Evolutionary conservation across 139 green algal genomes (phyloP).

Genomic region (Chlorella sp.): DNA sequence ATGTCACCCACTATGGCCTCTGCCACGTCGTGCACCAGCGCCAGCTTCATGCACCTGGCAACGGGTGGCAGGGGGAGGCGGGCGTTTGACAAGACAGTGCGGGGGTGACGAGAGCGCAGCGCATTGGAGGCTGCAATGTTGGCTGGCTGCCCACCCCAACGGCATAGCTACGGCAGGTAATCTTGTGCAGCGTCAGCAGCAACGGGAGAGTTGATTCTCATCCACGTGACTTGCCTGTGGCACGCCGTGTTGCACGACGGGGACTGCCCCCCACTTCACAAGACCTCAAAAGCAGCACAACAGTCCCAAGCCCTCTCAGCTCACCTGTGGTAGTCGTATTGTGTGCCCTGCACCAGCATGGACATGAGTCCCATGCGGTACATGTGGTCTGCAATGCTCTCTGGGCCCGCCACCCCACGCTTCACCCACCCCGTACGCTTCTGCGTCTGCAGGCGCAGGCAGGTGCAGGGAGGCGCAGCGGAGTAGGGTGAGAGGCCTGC

Average conservation of each 20-base stretch:
- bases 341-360: constrained; percentile 64
- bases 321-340: constrained; percentile 47
- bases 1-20: constrained; percentile 97
- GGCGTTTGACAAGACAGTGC: neutral
- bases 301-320: neutral
- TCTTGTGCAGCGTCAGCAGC: neutral
- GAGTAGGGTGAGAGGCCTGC: neutral
- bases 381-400: constrained; percentile 96
- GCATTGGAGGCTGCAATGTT: neutral
- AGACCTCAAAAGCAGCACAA: neutral
- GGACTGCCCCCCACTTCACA: neutral
- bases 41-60: constrained; percentile 85
- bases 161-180: too few relatives aligned
- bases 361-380: constrained; percentile 96
- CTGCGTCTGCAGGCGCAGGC: constrained; percentile 61
- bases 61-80: neutral
- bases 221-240: neutral
- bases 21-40: constrained; percentile 93
- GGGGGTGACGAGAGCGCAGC: neutral
- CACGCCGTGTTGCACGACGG: neutral
- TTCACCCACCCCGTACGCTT: constrained; percentile 92
- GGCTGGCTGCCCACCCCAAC: too few relatives aligned
- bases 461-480: neutral
- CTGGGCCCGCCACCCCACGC: constrained; percentile 73
- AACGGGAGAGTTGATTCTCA: too few relatives aligned